These are phyloP conservation scores for Camellia sinensis DNA, from an alignment of 148 eudicot species.

Conservation along the genomic window DNA sequence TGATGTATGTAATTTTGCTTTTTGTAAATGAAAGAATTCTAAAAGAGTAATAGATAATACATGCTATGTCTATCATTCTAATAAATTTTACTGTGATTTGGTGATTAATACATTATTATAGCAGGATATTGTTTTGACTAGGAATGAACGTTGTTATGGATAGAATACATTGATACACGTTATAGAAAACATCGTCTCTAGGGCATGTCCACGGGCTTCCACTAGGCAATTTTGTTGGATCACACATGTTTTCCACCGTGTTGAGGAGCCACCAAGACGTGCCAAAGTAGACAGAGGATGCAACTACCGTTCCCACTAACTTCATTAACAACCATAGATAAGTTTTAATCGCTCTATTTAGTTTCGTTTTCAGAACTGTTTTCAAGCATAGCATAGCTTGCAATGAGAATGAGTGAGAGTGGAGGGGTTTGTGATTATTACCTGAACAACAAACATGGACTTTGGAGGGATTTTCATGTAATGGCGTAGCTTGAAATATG, in stretches of 20 bases:
- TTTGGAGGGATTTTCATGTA: slow-evolving; percentile 56
- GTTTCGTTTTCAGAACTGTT: too few relatives aligned
- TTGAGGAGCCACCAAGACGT: slow-evolving; percentile 51
- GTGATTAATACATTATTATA: too few relatives aligned
- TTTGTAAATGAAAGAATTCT: too few relatives aligned
- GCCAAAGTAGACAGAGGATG: slow-evolving; percentile 38
- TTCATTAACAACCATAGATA: slow-evolving; percentile 10
- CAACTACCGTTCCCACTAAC: slow-evolving; percentile 44
- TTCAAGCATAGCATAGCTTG: not conserved
- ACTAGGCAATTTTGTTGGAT: slow-evolving; percentile 23
- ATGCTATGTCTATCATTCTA: too few relatives aligned
- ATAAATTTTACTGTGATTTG: too few relatives aligned
- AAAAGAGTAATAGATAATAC: too few relatives aligned
- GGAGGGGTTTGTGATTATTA: not conserved
- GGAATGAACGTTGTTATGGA: too few relatives aligned
- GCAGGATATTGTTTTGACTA: too few relatives aligned
- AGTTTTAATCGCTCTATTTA: not conserved
- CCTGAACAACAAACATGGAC: slow-evolving; percentile 51
- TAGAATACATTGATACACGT: too few relatives aligned
- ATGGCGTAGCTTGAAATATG: slow-evolving; percentile 52
- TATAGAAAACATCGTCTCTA: slow-evolving; percentile 47
- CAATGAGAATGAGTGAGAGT: not conserved
- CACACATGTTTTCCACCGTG: slow-evolving; percentile 35
- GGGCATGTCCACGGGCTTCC: slow-evolving; percentile 67
- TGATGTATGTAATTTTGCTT: too few relatives aligned